Base-by-base conservation (phyloP, 2,329 filamentous ascomycete species). In the Alternaria arbusti region DNA sequence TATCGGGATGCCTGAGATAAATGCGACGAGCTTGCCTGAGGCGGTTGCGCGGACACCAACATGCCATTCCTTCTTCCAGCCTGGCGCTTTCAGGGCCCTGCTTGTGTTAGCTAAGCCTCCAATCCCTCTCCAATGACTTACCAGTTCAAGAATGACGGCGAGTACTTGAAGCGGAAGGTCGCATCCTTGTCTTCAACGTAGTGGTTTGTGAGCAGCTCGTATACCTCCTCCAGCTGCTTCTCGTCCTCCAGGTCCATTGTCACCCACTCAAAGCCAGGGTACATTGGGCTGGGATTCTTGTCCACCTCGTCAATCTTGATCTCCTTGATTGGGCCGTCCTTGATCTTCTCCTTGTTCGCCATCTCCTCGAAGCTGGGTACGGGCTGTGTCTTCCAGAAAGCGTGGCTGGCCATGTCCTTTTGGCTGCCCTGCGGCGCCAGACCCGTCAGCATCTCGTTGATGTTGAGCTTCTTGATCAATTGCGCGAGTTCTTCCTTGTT, bases 131-230 rank as follows among this genome's bases (percentile, higher is more conserved):
- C 6, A 8, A 12, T 23, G 57, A 75, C 86, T 71, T 82, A 94
- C 94, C 96, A 99, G 79, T 93, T 91, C 51, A 99, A 84, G 76
- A 98, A 96, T 2, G 91, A 89, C 43, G 89, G 85, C 1, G 94
- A 97, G 83, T 99, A 99, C 80, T 96, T 95, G 86, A 99, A 98
- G 57, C 96, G 90, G 84, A 99, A 98, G 87, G 96, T 97, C 66
- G 95, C 94, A 79, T 97, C 94, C 73, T 94, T 91, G 79, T 99
- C 96, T 83, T 99, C 96, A 63, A 99, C 96, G 71, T 98, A 99
- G 82, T 99, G 96, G 59, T 93, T 91, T 69, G 92, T 93, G 62
- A 99, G 85, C 70, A 99, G 84, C 70, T 97, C 92, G 81, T 94
- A 97, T 7, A 99, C 90, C 83, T 99, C 96, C 74, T 93, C 89